phyloP scores from a whole-genome alignment of 225 moss, liverwort and hornwort species.

The Physcomitrium patens region DNA sequence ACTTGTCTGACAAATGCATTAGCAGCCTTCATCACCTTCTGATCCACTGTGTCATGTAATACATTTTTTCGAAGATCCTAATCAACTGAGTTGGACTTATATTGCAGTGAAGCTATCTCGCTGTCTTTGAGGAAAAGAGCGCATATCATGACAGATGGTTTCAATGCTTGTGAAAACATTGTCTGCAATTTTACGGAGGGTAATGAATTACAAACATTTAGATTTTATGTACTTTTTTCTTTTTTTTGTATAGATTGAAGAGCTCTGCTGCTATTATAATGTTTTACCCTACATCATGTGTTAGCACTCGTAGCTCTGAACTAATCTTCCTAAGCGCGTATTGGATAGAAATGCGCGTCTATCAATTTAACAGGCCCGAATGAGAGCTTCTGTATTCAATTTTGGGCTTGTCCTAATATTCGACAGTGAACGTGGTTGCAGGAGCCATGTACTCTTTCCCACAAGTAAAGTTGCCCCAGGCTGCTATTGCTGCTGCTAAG shows the following conservation, averaged over 20 bases:
- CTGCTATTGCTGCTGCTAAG: conserved; percentile 75
- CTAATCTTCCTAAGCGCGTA: not conserved
- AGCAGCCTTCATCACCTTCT: too few relatives aligned
- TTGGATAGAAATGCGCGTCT: not conserved
- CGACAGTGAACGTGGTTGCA: conserved; percentile 33
- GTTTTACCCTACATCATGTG: too few relatives aligned
- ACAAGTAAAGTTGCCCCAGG: conserved; percentile 63
- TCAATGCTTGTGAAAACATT: conserved; percentile 79
- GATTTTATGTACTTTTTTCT: not conserved
- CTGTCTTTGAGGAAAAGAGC: conserved; percentile 80
- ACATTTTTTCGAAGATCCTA: not conserved
- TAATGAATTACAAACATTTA: conserved; percentile 16
- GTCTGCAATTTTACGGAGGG: conserved; percentile 94
- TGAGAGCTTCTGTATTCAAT: too few relatives aligned
- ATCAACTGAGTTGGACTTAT: not conserved
- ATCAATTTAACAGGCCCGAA: too few relatives aligned
- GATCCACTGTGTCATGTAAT: not conserved
- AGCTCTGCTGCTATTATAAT: not conserved
- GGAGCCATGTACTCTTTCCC: conserved; percentile 99
- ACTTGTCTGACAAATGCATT: not conserved
- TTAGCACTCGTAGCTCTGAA: too few relatives aligned
- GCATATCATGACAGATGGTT: conserved; percentile 91
- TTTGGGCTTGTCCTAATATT: not conserved
- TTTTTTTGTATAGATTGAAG: too few relatives aligned
- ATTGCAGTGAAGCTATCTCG: conserved; percentile 72